Conservation (phyloP, 2,329 filamentous ascomycete genomes). For the Aureobasidium sp. region DNA sequence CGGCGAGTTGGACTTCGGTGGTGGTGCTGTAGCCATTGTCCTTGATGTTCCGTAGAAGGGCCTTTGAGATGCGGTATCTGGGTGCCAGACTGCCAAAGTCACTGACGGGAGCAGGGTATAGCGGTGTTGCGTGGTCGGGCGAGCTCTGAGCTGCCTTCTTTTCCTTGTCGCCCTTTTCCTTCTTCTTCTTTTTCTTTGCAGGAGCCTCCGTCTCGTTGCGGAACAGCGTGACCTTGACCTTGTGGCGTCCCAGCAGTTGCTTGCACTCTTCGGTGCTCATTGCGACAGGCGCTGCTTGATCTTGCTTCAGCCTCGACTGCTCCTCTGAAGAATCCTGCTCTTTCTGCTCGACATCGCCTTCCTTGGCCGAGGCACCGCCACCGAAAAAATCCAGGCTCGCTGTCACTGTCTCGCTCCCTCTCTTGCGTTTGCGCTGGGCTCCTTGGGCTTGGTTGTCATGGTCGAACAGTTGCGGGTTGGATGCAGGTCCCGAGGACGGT, state of each 20-base stretch:
- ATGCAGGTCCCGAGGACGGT: slow-evolving; percentile 6
- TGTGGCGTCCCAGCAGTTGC: slow-evolving; percentile 67
- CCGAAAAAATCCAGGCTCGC: slow-evolving; percentile 37
- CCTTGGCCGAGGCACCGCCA: slow-evolving; percentile 12
- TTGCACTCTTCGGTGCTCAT: slow-evolving; percentile 65
- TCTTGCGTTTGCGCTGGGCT: slow-evolving; percentile 32
- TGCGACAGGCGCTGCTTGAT: slow-evolving; percentile 8
- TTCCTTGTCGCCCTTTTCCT: slow-evolving; percentile 34
- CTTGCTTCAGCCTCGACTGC: slow-evolving; percentile 1
- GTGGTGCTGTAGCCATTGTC: slow-evolving; percentile 80
- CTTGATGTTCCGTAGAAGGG: slow-evolving; percentile 68
- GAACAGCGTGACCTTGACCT: slow-evolving; percentile 74
- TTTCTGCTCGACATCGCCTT: neutral
- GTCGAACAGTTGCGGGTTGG: slow-evolving; percentile 12
- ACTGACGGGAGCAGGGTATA: slow-evolving; percentile 73
- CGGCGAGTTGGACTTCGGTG: slow-evolving; percentile 88
- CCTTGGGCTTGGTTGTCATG: neutral
- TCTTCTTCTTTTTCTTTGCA: slow-evolving; percentile 25
- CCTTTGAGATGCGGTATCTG: slow-evolving; percentile 63
- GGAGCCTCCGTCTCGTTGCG: slow-evolving; percentile 25
- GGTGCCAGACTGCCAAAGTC: slow-evolving; percentile 65
- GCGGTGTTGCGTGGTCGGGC: slow-evolving; percentile 44
- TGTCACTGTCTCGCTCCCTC: slow-evolving; percentile 24
- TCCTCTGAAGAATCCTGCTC: slow-evolving; percentile 9
- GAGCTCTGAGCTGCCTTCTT: slow-evolving; percentile 24